A percentile compares a stretch with the other conserved stretches of the same genome.
Evolutionary conservation across 495 filamentous ascomycete species (phyloP).

Genomic region (Penicillium paxilli): DNA sequence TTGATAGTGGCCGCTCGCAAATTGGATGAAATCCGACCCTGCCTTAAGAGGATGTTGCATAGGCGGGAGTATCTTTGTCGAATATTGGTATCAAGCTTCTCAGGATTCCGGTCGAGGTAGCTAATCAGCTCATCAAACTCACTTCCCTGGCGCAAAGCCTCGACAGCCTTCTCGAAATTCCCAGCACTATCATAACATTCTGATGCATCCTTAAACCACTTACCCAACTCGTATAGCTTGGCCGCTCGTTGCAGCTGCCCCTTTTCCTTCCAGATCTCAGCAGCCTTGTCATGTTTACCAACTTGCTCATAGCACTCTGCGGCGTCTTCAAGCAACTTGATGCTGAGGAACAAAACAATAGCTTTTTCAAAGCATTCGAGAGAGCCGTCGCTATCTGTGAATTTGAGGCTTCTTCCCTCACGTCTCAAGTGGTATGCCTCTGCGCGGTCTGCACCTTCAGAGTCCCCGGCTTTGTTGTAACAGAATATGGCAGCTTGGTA

Average conservation of each 20-base stretch:
- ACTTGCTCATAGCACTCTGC: constrained; percentile 12
- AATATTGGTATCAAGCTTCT: neutral
- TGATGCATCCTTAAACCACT: constrained; percentile 11
- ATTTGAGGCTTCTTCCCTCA: neutral
- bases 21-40: constrained; percentile 19
- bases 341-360: constrained; percentile 10
- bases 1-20: constrained; percentile 20
- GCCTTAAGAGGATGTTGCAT: constrained; percentile 30
- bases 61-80: constrained; percentile 16
- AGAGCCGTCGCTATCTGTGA: constrained; percentile 5
- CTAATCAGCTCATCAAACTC: constrained; percentile 21
- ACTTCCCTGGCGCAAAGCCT: constrained; percentile 32
- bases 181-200: constrained; percentile 10
- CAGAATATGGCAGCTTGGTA: constrained; percentile 16
- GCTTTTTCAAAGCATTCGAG: constrained; percentile 8
- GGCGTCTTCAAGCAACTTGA: constrained; percentile 3
- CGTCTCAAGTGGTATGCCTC: neutral
- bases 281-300: constrained; percentile 11
- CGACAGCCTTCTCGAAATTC: constrained; percentile 27
- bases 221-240: constrained; percentile 9
- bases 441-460: neutral
- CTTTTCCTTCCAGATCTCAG: constrained; percentile 13
- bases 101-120: constrained; percentile 18
- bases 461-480: constrained; percentile 14
- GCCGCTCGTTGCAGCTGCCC: constrained; percentile 17